Evolutionary conservation across 2,329 filamentous ascomycete genomes (phyloP).

Genomic region (Anthostomella pinea): DNA sequence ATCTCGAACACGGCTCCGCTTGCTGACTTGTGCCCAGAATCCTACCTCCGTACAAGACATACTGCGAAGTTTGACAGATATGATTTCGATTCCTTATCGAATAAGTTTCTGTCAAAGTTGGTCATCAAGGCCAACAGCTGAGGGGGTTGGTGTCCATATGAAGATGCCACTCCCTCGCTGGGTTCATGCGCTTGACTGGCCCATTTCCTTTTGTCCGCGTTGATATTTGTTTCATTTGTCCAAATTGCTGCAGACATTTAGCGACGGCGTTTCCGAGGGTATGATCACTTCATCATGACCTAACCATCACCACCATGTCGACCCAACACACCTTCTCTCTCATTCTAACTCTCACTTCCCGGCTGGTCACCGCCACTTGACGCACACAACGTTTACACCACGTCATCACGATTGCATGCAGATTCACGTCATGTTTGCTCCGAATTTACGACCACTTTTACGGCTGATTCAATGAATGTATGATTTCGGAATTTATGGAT

Average conservation of each 20-base stretch:
- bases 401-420: conserved; percentile 22
- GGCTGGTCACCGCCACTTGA: conserved; percentile 32
- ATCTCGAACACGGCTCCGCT: neutral
- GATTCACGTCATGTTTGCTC: conserved; percentile 27
- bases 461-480: conserved; percentile 35
- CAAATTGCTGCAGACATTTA: conserved; percentile 37
- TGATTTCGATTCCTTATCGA: conserved; percentile 93
- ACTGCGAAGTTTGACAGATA: conserved; percentile 82
- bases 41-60: conserved; percentile 77
- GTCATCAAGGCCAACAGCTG: conserved; percentile 95
- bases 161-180: conserved; percentile 3
- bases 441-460: conserved; percentile 32
- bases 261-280: conserved; percentile 43
- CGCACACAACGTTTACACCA: conserved; percentile 26
- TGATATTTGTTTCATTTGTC: conserved; percentile 31
- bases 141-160: conserved; percentile 45
- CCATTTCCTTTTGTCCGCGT: conserved; percentile 27
- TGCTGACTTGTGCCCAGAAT: conserved; percentile 61
- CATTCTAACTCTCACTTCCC: conserved; percentile 26
- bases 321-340: conserved; percentile 25
- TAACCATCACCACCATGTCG: conserved; percentile 24
- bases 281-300: conserved; percentile 36
- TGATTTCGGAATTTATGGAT: conserved; percentile 30
- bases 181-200: conserved; percentile 12
- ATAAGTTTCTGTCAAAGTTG: conserved; percentile 95